These are phyloP conservation scores for Mytilinidion resinicola DNA, from an alignment of 495 filamentous ascomycete species.

Conservation along the genomic window DNA sequence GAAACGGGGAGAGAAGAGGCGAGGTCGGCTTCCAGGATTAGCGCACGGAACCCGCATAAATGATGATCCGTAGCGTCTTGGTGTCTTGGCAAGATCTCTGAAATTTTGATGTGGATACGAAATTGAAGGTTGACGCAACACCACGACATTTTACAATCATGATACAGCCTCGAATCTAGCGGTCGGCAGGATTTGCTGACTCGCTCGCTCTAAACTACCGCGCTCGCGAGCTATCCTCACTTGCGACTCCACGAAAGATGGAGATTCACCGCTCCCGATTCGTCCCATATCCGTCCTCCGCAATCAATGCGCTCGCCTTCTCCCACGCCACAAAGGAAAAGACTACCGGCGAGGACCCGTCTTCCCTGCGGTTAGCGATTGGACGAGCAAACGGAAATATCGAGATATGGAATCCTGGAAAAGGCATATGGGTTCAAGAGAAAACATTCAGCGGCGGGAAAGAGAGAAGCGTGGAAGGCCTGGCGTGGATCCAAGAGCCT, in stretches of 20 bases:
- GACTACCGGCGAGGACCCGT: constrained; percentile 41
- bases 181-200: neutral
- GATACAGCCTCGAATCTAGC: neutral
- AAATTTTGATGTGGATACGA: too few species aligned
- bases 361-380: constrained; percentile 70
- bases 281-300: constrained; percentile 85
- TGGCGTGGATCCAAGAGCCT: constrained; percentile 88
- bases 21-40: too few species aligned
- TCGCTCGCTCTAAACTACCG: neutral
- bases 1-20: neutral
- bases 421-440: constrained; percentile 86
- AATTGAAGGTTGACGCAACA: too few species aligned
- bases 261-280: constrained; percentile 97
- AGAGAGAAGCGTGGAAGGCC: constrained; percentile 79
- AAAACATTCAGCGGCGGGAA: constrained; percentile 75
- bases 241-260: constrained; percentile 45
- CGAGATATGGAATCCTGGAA: constrained; percentile 93
- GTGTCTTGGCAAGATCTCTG: too few species aligned
- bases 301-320: constrained; percentile 91
- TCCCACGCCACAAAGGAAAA: constrained; percentile 64
- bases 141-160: neutral
- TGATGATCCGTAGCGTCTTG: too few species aligned
- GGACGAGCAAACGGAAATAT: constrained; percentile 94
- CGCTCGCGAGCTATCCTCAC: neutral
- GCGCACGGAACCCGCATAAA: too few species aligned